Evolutionary conservation across 768 basidiomycete species (phyloP), one percentile per base, ranked within the genome.

Genomic region (Psilocybe subaeruginosa): DNA sequence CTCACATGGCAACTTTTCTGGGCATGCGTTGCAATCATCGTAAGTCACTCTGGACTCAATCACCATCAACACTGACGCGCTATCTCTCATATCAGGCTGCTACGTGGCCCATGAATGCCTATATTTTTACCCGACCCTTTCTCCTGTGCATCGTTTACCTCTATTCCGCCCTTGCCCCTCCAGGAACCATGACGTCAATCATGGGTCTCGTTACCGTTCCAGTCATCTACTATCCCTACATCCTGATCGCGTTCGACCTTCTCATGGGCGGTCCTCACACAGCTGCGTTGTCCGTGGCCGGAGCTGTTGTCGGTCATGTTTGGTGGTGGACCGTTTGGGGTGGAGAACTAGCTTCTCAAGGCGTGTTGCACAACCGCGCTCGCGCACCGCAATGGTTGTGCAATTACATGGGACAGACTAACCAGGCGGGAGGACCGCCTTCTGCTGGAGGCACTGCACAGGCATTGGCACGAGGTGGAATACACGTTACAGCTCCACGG

Each of bases 281-380:
- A 3, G 90, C 87, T 3, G 82, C 85, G 6, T 68, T 78, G 29
- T 76, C 82, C 27, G 70, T 92, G 51, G 87, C 88, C 0, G 94
- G 94, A 7, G 82, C 90, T 35, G 80, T 92, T 33, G 83, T 88
- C 2, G 93, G 93, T 0, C 92, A 95, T 70, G 70, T 84, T 8
- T 95, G 92, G 90, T 93, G 89, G 87, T 91, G 87, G 87, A 69
- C 77, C 27, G 80, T 92, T 7, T 87, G 87, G 80, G 82, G 84
- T 27, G 75, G 76, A 33, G 76, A 72, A 16, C 69, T 78, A n/a
- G 80, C 81, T 29, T 71, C 70, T 5, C 71, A 72, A 16, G 80
- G 86, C 1, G 66, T 72, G 8, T 72, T 85, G 60, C 73, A 73
- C 16, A 43, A 59, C 19, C 80, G 70, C 58, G 85, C 75, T n/a